Base-by-base conservation (phyloP, 805 yeast genomes). In the Ogataea thermomethanolica region DNA sequence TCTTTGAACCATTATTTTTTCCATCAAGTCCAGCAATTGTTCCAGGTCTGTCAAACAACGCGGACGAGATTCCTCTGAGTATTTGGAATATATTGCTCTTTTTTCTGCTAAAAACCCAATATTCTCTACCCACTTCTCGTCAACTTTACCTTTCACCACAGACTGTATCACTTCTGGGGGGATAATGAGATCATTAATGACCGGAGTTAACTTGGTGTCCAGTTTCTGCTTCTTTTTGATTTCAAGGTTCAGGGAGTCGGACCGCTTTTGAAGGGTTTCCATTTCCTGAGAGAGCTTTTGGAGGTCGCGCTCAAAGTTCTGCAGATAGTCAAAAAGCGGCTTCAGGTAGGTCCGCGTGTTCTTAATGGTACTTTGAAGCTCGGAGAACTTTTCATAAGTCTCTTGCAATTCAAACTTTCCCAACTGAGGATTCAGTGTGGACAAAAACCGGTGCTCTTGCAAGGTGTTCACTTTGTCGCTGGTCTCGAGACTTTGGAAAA, bases 151-250 rank as follows among this genome's bases (percentile, higher is more conserved):
- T 29, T 67, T 67, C 2, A 78, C 52, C 1, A 91, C 67, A 6
- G 80, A 74, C 41, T 66, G 64, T 6, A 85, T 75, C 2, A 84
- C 68, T 1, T 74, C 74, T 0, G 96, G 93, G 0, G 96, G 85
- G 7, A 90, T 76, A 44, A 84, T 67, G 25, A 85, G 66, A 48
- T 85, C 90, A 27, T 83, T 73, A 1, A 89, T 80, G n/a, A 86
- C 65, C 0, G 95, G 95, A 13, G 84, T 78, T 41, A 89, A 71
- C 37, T 69, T 69, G 7, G 61, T 58, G 41, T 79, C 76, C 13
- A 74, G 69, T 24, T 62, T 51, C 12, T 73, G 69, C 35, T 82
- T 76, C 28, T 65, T 61, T 9, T 66, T 66, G 10, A 81, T 66
- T 29, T 78, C 67, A 14, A 60, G 51, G 28, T 74, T 70, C 29